phyloP scores from a whole-genome alignment of 2,329 filamentous ascomycete species.

The Diplodia mutila region DNA sequence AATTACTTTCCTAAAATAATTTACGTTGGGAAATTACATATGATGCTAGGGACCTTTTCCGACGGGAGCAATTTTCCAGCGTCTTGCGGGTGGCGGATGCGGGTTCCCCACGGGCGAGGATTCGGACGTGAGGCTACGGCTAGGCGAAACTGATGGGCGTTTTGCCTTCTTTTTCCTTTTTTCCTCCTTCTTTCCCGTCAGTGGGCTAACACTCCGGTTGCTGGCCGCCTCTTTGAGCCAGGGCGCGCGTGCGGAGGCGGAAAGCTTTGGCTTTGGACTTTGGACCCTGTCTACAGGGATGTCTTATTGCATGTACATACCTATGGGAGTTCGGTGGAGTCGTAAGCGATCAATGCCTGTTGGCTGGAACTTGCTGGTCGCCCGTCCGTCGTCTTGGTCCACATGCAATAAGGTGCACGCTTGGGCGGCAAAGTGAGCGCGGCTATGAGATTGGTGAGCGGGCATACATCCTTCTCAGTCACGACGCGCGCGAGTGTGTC shows the following conservation, averaged over 20 bases:
- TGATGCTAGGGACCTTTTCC: not conserved
- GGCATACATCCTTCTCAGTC: not conserved
- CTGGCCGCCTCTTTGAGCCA: not conserved
- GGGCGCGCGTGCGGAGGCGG: no score
- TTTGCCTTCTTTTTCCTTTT: not conserved
- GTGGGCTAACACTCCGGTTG: not conserved
- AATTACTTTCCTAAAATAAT: constrained; percentile 3
- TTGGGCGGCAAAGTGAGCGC: not conserved
- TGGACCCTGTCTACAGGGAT: not conserved
- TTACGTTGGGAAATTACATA: not conserved
- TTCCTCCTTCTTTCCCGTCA: not conserved
- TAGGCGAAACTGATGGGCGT: not conserved
- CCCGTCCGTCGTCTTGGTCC: not conserved
- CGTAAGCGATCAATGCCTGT: not conserved
- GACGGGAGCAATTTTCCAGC: not conserved
- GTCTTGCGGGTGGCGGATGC: not conserved
- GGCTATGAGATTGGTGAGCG: not conserved
- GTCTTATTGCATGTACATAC: no score
- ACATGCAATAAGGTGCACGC: not conserved
- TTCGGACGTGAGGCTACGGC: not conserved
- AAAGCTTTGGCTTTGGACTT: not conserved
- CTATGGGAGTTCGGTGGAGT: not conserved
- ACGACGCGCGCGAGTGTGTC: not conserved
- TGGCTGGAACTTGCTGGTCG: not conserved
- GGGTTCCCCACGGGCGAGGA: not conserved